Evolutionary conservation across 805 yeast genomes (phyloP), one percentile per base, ranked within the genome.

Genomic region (Starmerella ratchasimensis): DNA sequence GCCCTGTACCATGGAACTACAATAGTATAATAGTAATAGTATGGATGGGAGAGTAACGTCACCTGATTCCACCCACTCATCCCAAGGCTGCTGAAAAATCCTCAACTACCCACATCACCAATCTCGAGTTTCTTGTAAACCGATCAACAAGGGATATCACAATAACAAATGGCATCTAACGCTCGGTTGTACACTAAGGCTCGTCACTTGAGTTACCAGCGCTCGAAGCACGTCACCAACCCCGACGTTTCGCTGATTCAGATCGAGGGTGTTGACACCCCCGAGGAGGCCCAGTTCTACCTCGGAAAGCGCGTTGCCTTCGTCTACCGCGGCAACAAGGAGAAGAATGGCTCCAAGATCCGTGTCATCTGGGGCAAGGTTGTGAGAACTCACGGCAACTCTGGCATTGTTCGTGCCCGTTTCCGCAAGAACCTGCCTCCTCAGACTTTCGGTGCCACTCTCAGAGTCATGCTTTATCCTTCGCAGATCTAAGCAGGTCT

Each of bases 361-460:
- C 83, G 97, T 75, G 96, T 90, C 62, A 84, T 90, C 74, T 90
- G 98, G 98, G 98, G 98, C 44, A 88, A 88, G 75, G 75, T 90
- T 58, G 72, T 93, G 72, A 86, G 97, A 79, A 73, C 96, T 58
- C 98, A 90, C 80, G 98, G 98, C 69, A 82, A 76, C 86, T 72
- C 78, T 61, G 98, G 98, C 72, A 72, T 82, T 56, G 95, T 90
- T 58, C 88, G 98, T 74, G 97, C 98, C 62, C 82, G 77, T 72
- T 90, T 90, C 93, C 86, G 82, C 74, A 76, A 80, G 71, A 90
- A 90, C 86, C 79, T 90, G 65, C 98, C 98, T 69, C 86, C 98
- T 58, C 86, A 88, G 81, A 84, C 97, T 60, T 88, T 90, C 68
- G 98, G 98, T 74, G 96, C 98, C 65, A 79, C 94, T 55, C 97